Evolutionary conservation across 345 rosid species (phyloP), one percentile per base, ranked within the genome.

Genomic region (Rubroshorea leprosula): DNA sequence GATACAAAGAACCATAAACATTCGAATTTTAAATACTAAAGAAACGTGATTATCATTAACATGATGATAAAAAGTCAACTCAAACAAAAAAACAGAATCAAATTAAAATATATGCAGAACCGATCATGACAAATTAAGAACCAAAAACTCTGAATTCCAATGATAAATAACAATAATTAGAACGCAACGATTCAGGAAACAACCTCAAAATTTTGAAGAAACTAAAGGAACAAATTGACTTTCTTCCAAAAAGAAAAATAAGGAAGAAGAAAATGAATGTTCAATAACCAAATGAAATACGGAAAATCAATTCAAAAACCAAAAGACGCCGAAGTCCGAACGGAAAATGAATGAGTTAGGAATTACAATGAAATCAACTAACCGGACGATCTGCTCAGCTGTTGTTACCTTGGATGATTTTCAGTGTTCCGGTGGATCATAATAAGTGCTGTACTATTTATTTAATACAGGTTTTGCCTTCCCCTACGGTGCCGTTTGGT

Each of bases 381-480:
- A 47, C 15, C 21, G 20, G 29, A 7, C 41, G 26, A 49, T 18
- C 54, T 27, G 44, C 25, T 45, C 19, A 19, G 45, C 62, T 47
- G 53, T 58, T 58, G 41, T 45, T 22, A 11, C 17, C 13, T 18
- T 17, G 24, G 25, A 48, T 19, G 21, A 39, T 23, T 58, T 45
- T 1, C 22, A 43, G 38, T 16, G 39, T 35, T 35, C 41, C 41
- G 41, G 41, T 4, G 17, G 61, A 17, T 17, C 22, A 6, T 9
- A 31, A 20, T 24, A 2, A 15, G 14, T 13, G 3, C 12, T 12
- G 29, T 46, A n/a, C n/a, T n/a, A n/a, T n/a, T n/a, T n/a, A 48
- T 46, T 46, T 45, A 58, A 45, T 24, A 39, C 11, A 44, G 38
- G 41, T 46, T 55, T 55, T 13, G 31, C 18, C 15, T 25, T 58